Percentiles rank a stretch among this genome's conserved stretches.
Conservation (phyloP, 331 rosid genomes). For the Malus hybrid region DNA sequence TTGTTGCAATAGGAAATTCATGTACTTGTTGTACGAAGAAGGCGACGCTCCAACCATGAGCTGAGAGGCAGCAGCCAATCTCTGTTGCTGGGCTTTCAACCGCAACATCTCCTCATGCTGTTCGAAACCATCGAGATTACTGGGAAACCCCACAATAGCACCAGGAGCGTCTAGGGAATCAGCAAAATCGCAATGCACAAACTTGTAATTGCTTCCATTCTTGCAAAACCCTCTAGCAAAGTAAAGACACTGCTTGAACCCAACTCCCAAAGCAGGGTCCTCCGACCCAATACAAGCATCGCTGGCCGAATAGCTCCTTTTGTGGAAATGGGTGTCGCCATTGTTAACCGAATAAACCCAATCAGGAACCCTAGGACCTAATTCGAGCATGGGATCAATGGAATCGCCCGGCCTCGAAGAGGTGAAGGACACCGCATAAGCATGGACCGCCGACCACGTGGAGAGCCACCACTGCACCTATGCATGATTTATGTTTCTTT, state of each 20-base stretch:
- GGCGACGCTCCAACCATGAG: conserved; percentile 42
- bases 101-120: conserved; percentile 54
- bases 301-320: conserved; percentile 59
- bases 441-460: no score
- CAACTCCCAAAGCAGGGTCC: conserved; percentile 34
- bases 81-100: conserved; percentile 50
- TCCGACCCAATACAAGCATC: conserved; percentile 50
- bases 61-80: conserved; percentile 45
- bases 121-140: conserved; percentile 38
- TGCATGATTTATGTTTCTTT: no score
- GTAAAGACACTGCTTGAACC: conserved; percentile 59
- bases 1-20: conserved; percentile 51
- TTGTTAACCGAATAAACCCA: conserved; percentile 49
- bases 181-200: conserved; percentile 45
- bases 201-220: conserved; percentile 65
- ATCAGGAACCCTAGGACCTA: conserved; percentile 39
- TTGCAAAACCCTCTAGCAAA: conserved; percentile 70
- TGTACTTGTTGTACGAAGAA: conserved; percentile 41
- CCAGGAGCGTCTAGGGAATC: conserved; percentile 34
- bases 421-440: neutral
- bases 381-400: conserved; percentile 49
- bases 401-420: conserved; percentile 51
- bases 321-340: conserved; percentile 62
- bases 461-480: no score
- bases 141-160: conserved; percentile 45